phyloP scores from a whole-genome alignment of 129 eudicot species.

The Centaurea solstitialis region DNA sequence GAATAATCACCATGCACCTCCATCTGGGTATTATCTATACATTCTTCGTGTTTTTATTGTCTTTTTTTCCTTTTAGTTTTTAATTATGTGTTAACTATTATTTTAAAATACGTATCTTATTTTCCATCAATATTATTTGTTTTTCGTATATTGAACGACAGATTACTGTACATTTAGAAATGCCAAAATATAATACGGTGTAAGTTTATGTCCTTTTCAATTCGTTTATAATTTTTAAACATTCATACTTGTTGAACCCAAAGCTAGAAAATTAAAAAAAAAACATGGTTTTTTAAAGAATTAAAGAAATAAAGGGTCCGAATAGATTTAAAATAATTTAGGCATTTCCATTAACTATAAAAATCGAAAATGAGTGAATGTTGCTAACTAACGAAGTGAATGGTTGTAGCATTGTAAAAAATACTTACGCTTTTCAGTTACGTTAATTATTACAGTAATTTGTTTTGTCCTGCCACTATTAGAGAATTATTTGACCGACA shows the following conservation, averaged over 20 bases:
- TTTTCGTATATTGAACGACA: no score
- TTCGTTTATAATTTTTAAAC: background rate
- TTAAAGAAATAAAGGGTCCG: background rate
- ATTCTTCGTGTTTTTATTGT: constrained; percentile 35
- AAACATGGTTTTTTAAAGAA: no score
- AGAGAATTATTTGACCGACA: background rate
- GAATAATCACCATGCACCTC: constrained; percentile 38
- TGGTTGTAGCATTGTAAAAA: no score
- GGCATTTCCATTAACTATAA: no score
- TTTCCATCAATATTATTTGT: background rate
- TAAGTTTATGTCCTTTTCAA: background rate
- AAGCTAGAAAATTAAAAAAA: background rate
- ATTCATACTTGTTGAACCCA: background rate
- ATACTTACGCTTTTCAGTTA: no score
- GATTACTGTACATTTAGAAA: no score
- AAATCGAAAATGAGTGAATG: no score
- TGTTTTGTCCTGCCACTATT: no score
- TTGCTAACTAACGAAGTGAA: no score
- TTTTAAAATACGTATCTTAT: background rate
- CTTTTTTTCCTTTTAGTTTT: background rate
- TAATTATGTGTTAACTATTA: background rate
- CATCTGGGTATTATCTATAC: constrained; percentile 39
- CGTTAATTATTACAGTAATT: no score
- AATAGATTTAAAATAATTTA: no score
- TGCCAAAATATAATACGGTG: background rate